Evolutionary conservation across 2,329 filamentous ascomycete genomes (phyloP).

Genomic region (Boeremia exigua): DNA sequence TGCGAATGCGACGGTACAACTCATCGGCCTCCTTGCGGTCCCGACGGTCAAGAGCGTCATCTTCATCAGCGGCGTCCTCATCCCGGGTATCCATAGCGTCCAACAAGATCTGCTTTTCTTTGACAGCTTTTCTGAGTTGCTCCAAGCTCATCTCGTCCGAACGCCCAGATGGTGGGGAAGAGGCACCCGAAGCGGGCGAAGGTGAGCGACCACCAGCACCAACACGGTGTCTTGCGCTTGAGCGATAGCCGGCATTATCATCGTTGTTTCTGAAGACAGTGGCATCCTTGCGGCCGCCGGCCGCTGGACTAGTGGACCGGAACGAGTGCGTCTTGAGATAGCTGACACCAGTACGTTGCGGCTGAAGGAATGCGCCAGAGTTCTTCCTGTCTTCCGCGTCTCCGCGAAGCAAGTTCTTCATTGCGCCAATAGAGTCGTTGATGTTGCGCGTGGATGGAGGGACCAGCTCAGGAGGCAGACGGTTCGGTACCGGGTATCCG

Average conservation of each 20-base stretch:
- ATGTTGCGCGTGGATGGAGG: constrained; percentile 94
- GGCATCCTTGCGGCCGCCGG: constrained; percentile 80
- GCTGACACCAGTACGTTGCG: constrained; percentile 96
- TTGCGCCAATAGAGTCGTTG: constrained; percentile 87
- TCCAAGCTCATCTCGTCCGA: constrained; percentile 86
- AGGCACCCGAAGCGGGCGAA: constrained; percentile 70
- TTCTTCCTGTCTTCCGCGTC: constrained; percentile 90
- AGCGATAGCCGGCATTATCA: constrained; percentile 86
- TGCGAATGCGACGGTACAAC: constrained; percentile 87
- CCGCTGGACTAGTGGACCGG: constrained; percentile 66
- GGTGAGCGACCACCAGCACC: constrained; percentile 73
- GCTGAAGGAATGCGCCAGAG: constrained; percentile 86
- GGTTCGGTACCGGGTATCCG: constrained; percentile 87
- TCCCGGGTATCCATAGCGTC: constrained; percentile 97
- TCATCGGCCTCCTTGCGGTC: constrained; percentile 94
- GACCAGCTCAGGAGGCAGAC: constrained; percentile 87
- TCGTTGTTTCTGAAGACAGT: constrained; percentile 98
- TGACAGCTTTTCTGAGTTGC: constrained; percentile 89
- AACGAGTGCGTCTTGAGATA: constrained; percentile 97
- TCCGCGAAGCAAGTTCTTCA: constrained; percentile 86
- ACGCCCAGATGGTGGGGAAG: constrained; percentile 60
- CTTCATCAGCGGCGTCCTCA: constrained; percentile 86
- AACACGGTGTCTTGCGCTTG: constrained; percentile 86
- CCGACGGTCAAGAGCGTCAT: constrained; percentile 87
- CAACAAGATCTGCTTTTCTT: constrained; percentile 90